Evolutionary conservation across 768 basidiomycete genomes (phyloP).

Genomic region (Amanita molliuscula): DNA sequence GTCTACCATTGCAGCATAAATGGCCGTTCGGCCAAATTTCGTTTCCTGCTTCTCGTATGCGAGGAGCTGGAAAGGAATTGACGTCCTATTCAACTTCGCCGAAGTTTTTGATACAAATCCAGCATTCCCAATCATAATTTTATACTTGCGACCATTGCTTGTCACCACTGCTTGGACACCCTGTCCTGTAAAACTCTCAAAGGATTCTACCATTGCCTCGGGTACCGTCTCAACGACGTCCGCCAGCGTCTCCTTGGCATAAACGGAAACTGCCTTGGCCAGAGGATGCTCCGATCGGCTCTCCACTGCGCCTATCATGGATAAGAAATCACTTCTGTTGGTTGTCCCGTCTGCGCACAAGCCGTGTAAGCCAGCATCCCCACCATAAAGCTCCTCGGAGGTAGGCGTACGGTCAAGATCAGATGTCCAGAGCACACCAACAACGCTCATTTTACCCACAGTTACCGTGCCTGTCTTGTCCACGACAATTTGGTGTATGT

Average conservation of each 20-base stretch:
- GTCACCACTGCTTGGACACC: slow-evolving; percentile 70
- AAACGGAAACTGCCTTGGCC: slow-evolving; percentile 82
- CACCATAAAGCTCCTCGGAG: slow-evolving; percentile 31
- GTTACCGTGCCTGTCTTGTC: slow-evolving; percentile 99
- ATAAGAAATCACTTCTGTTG: slow-evolving; percentile 48
- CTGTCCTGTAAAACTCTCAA: slow-evolving; percentile 84
- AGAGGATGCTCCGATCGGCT: slow-evolving; percentile 93
- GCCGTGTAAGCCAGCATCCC: slow-evolving; percentile 31
- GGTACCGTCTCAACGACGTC: slow-evolving; percentile 22
- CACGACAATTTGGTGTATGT: slow-evolving; percentile 71
- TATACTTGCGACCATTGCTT: slow-evolving; percentile 41
- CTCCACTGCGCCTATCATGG: slow-evolving; percentile 82
- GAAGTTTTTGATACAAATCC: slow-evolving; percentile 47
- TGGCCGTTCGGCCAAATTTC: slow-evolving; percentile 68
- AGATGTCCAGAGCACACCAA: slow-evolving; percentile 67
- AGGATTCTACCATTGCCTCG: slow-evolving; percentile 51
- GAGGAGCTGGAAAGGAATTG: slow-evolving; percentile 48
- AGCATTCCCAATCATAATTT: slow-evolving; percentile 67
- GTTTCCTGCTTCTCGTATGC: slow-evolving; percentile 67
- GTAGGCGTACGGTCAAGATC: slow-evolving; percentile 9
- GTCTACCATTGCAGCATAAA: slow-evolving; percentile 66
- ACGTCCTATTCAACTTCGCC: slow-evolving; percentile 21
- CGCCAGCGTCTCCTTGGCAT: slow-evolving; percentile 59
- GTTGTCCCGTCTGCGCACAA: slow-evolving; percentile 57
- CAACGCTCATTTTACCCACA: slow-evolving; percentile 83